Conservation (phyloP, 139 green algal genomes). For the Chlorella sp. region DNA sequence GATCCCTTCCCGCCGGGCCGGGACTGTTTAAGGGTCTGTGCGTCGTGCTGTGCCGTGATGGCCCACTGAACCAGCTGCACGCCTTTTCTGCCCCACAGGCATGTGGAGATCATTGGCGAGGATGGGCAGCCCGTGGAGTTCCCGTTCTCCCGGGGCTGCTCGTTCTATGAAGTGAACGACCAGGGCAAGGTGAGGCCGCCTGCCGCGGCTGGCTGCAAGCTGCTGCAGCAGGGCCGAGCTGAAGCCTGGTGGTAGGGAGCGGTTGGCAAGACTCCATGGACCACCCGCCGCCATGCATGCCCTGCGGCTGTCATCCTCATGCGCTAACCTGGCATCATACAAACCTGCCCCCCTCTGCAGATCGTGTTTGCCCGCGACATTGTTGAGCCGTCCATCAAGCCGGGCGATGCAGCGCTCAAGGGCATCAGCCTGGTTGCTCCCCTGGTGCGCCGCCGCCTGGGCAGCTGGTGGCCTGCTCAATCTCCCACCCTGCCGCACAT, state of each 20-base stretch:
- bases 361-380: conserved; percentile 77
- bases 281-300: too few relatives aligned
- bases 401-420: conserved; percentile 65
- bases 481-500: too few relatives aligned
- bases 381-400: conserved; percentile 81
- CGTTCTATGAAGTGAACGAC: conserved; percentile 67
- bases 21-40: too few relatives aligned
- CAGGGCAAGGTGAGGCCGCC: too few relatives aligned
- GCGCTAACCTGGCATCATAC: too few relatives aligned
- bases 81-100: conserved; percentile 56
- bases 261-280: too few relatives aligned
- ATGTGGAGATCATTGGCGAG: conserved; percentile 68
- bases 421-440: conserved; percentile 51
- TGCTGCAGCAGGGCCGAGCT: too few relatives aligned
- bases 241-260: too few relatives aligned
- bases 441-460: conserved; percentile 23
- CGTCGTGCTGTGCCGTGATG: neutral
- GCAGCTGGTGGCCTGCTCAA: too few relatives aligned
- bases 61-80: neutral
- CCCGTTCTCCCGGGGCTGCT: conserved; percentile 82
- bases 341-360: conserved; percentile 19
- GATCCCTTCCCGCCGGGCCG: too few relatives aligned
- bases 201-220: too few relatives aligned
- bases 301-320: too few relatives aligned
- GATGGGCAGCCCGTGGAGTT: conserved; percentile 63